phyloP scores from a whole-genome alignment of 2,329 filamentous ascomycete species.

The Peltaster fructicola region DNA sequence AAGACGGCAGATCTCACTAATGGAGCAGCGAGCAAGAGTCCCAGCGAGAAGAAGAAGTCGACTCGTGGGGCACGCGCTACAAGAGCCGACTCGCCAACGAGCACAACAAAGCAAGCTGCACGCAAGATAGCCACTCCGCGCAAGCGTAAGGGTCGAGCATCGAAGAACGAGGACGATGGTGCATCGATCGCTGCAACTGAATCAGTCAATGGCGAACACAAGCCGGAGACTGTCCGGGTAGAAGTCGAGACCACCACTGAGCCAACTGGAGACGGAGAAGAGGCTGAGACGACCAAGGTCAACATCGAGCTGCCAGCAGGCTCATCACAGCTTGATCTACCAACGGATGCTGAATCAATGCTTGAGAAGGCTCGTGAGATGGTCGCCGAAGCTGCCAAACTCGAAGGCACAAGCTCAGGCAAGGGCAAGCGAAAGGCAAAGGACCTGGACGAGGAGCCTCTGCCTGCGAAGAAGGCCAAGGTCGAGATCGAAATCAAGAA shows the following conservation, averaged over 20 bases:
- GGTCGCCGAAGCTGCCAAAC: conserved; percentile 54
- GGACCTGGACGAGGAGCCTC: conserved; percentile 35
- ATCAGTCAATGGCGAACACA: conserved; percentile 8
- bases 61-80: conserved; percentile 32
- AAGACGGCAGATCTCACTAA: conserved; percentile 18
- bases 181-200: conserved; percentile 8
- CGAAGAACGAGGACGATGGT: conserved; percentile 14
- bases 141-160: conserved; percentile 29
- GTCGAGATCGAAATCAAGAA: conserved; percentile 65
- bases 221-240: conserved; percentile 41
- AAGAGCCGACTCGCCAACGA: conserved; percentile 39
- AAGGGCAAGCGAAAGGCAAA: conserved; percentile 56
- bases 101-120: conserved; percentile 24
- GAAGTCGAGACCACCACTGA: conserved; percentile 49
- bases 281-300: conserved; percentile 55
- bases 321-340: conserved; percentile 48
- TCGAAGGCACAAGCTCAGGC: conserved; percentile 23
- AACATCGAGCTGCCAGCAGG: conserved; percentile 58
- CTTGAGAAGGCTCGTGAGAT: conserved; percentile 74
- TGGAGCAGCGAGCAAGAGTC: conserved; percentile 12
- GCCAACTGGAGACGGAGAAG: conserved; percentile 41
- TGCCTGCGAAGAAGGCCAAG: conserved; percentile 51
- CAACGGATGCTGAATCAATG: conserved; percentile 67
- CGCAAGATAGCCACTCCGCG: conserved; percentile 35
- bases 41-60: conserved; percentile 9